Evolutionary conservation across 345 rosid genomes (phyloP).

Genomic region (Rhizophora apiculata): DNA sequence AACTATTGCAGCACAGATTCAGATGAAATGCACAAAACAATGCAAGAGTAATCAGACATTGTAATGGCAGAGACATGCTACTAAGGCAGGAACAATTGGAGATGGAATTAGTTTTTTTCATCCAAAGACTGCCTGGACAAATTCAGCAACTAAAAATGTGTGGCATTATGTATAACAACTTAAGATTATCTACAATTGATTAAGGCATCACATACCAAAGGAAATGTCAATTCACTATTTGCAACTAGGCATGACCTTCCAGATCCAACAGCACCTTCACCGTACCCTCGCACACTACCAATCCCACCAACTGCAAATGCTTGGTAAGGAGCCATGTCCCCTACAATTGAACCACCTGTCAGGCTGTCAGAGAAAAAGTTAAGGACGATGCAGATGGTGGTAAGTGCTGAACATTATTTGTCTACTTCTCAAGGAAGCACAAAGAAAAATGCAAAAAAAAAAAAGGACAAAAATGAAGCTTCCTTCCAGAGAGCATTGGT

Average conservation of each 20-base stretch:
- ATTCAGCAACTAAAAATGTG: background rate
- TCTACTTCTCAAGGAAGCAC: background rate
- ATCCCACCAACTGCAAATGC: slow-evolving; percentile 93
- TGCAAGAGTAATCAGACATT: too few relatives aligned
- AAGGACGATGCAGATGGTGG: slow-evolving; percentile 22
- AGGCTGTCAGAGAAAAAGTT: slow-evolving; percentile 50
- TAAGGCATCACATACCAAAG: slow-evolving; percentile 53
- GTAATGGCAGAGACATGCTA: too few relatives aligned
- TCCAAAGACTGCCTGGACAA: background rate
- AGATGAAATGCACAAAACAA: too few relatives aligned
- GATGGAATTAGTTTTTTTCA: too few relatives aligned
- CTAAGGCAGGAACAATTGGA: too few relatives aligned
- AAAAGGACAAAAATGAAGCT: too few relatives aligned
- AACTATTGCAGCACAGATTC: too few relatives aligned
- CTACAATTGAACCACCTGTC: slow-evolving; percentile 96
- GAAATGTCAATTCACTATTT: slow-evolving; percentile 70
- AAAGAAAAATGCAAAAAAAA: too few relatives aligned
- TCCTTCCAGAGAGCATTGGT: background rate
- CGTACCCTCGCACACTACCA: slow-evolving; percentile 87
- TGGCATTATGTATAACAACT: background rate
- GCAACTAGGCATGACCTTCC: slow-evolving; percentile 91
- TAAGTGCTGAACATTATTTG: slow-evolving; percentile 4
- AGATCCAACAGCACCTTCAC: slow-evolving; percentile 92
- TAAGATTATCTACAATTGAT: background rate
- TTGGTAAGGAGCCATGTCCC: slow-evolving; percentile 99